These are phyloP conservation scores for Pichia inconspicua DNA, from an alignment of 1,139 yeast genomes.

Conservation along the genomic window DNA sequence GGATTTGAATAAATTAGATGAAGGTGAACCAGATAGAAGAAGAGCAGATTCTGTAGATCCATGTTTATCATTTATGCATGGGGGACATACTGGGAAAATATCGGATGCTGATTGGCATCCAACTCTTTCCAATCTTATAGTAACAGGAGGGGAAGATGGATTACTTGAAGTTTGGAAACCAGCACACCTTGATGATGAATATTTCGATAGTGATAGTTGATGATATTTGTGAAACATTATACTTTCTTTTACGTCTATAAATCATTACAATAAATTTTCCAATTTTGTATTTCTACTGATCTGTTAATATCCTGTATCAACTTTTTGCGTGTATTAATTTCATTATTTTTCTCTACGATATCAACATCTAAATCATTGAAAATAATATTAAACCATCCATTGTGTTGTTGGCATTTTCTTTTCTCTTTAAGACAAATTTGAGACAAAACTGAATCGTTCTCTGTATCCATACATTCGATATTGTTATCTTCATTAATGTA, in stretches of 20 bases:
- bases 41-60: slow-evolving; percentile 43
- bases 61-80: slow-evolving; percentile 50
- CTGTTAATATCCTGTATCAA: slow-evolving; percentile 30
- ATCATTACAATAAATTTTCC: slow-evolving; percentile 22
- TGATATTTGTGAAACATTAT: no score
- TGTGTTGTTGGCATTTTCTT: slow-evolving; percentile 58
- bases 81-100: slow-evolving; percentile 50
- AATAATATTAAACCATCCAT: slow-evolving; percentile 56
- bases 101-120: slow-evolving; percentile 48
- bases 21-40: slow-evolving; percentile 34
- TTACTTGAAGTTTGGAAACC: slow-evolving; percentile 50
- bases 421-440: slow-evolving; percentile 51
- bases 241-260: slow-evolving; percentile 1
- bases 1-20: slow-evolving; percentile 42
- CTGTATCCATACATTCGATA: neutral
- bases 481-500: slow-evolving; percentile 6
- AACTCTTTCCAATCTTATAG: slow-evolving; percentile 33
- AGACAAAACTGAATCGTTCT: neutral
- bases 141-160: slow-evolving; percentile 47
- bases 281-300: slow-evolving; percentile 33
- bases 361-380: slow-evolving; percentile 36
- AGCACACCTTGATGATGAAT: slow-evolving; percentile 41
- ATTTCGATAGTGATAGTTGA: slow-evolving; percentile 25
- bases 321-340: slow-evolving; percentile 25
- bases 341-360: slow-evolving; percentile 29